A percentile compares a stretch with the other conserved stretches of the same genome.
Evolutionary conservation across 1,284 basidiomycete species (phyloP).

Genomic region (Rhodotorula mucilaginosa): DNA sequence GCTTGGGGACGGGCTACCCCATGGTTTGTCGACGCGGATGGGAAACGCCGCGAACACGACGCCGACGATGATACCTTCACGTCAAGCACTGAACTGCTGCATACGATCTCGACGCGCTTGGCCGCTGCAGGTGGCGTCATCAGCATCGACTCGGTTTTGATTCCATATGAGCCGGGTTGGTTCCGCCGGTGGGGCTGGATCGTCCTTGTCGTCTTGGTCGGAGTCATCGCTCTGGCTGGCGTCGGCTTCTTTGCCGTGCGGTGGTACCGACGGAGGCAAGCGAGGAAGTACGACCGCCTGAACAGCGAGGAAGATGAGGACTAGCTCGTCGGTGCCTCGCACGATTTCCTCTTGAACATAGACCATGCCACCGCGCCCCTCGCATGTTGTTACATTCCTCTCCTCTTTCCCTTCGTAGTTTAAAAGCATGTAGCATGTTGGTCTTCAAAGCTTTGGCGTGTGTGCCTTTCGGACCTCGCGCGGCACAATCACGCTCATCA

Average conservation of each 20-base stretch:
- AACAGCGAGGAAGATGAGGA: constrained; percentile 30
- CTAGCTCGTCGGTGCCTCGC: not conserved
- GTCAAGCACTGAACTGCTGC: no score
- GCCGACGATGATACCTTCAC: not conserved
- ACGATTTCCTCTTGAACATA: not conserved
- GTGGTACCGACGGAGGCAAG: constrained; percentile 19
- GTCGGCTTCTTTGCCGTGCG: constrained; percentile 10
- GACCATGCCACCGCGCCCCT: no score
- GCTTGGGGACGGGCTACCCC: constrained; percentile 77
- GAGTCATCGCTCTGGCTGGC: constrained; percentile 7
- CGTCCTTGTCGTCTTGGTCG: constrained; percentile 15
- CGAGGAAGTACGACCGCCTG: constrained; percentile 18
- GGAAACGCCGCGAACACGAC: constrained; percentile 11
- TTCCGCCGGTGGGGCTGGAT: constrained; percentile 63
- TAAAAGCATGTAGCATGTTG: not conserved
- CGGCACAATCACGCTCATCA: not conserved
- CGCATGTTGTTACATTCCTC: no score
- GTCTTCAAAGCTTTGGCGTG: not conserved
- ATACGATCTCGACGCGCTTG: constrained; percentile 44
- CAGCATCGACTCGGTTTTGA: constrained; percentile 75
- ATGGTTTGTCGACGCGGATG: constrained; percentile 45
- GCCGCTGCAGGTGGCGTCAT: constrained; percentile 73
- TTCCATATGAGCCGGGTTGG: constrained; percentile 80
- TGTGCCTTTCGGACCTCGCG: not conserved
- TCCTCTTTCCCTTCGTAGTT: not conserved